Base-by-base conservation (phyloP, 352 stramenopile species). In the Pythium periplocum region DNA sequence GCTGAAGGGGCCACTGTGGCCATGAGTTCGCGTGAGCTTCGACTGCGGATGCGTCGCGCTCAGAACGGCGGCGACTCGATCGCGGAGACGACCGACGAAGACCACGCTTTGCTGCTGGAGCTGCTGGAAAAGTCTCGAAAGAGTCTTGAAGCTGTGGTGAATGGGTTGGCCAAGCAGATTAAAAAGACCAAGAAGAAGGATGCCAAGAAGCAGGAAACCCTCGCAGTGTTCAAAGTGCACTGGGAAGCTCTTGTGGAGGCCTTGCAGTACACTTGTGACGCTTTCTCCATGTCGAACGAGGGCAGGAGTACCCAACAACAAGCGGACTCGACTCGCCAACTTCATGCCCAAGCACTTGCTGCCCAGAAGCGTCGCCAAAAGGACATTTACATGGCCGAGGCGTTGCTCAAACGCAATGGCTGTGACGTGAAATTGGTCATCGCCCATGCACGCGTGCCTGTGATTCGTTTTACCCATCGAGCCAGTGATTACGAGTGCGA, bases 401-500 rank as follows among this genome's bases (percentile, higher is more conserved):
- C 55, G 32, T 31, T 69, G 48, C 60, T 93, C 0, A 61, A 74
- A 17, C 74, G 75, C n/a, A 53, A 62, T 8, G 73, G 71, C 8
- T 95, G 78, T 43, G 59, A 75, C 39, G 65, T 95, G 9, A 63
- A 69, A 3, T 56, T 84, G 8, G 75, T 95, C n/a, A 74, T 93
- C 54, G 58, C 69, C 54, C 67, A 73, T 6, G 85, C 85, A 10
- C 83, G 85, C 4, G 75, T 95, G 34, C 85, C 85, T 5, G 88
- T 95, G 55, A 91, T 95, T 46, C 69, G 78, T 8, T 95, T 93
- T 48, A 62, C 75, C 17, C 70, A 93, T 57, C 54, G 42, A 2
- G 62, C 50, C 31, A 90, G 64, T 9, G 64, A 66, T 12, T 57
- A 89, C 2, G 83, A 95, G 36, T 90, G 81, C 49, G 85, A 95